A percentile compares a stretch with the other conserved stretches of the same genome.
Conservation (phyloP, 1,139 yeast genomes). For the Zygosaccharomyces pseudobailii region DNA sequence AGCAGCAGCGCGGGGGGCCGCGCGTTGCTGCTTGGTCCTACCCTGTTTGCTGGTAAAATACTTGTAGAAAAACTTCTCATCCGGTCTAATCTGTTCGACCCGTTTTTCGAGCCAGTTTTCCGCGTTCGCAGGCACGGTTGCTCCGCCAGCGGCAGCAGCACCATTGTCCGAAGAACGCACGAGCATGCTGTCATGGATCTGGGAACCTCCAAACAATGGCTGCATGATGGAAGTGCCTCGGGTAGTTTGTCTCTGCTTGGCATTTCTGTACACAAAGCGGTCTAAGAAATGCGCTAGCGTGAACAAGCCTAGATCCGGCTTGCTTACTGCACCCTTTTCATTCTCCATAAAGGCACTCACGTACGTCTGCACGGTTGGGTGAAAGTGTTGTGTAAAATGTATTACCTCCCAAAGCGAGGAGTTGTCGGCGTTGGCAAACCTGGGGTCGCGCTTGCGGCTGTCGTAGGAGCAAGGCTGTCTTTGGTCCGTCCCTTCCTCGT, state of each 20-base stretch:
- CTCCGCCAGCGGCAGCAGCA: slow-evolving; percentile 23
- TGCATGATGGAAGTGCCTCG: slow-evolving; percentile 96
- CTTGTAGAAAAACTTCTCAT: slow-evolving; percentile 84
- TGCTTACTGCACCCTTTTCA: slow-evolving; percentile 41
- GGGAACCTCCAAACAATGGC: slow-evolving; percentile 81
- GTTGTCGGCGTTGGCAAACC: slow-evolving; percentile 72
- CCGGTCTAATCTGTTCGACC: slow-evolving; percentile 68
- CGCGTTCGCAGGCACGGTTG: slow-evolving; percentile 66
- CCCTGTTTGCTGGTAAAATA: slow-evolving; percentile 67
- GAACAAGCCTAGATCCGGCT: slow-evolving; percentile 88
- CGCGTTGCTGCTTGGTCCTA: slow-evolving; percentile 30
- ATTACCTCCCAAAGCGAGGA: slow-evolving; percentile 84
- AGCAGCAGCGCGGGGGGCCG: neutral
- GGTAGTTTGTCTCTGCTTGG: slow-evolving; percentile 65
- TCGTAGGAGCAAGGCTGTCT: slow-evolving; percentile 50
- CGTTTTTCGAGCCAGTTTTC: slow-evolving; percentile 75
- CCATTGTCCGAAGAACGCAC: slow-evolving; percentile 60
- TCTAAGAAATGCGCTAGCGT: slow-evolving; percentile 88
- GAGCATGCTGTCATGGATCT: slow-evolving; percentile 64
- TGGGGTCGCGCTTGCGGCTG: slow-evolving; percentile 86
- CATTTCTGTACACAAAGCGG: slow-evolving; percentile 90
- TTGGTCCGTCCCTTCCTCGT: slow-evolving; percentile 20
- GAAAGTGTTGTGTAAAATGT: slow-evolving; percentile 74
- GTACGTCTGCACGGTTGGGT: slow-evolving; percentile 84
- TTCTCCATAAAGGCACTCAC: slow-evolving; percentile 61